phyloP scores from a whole-genome alignment of 176 grass and related monocot genomes.

The Ensete glaucum region DNA sequence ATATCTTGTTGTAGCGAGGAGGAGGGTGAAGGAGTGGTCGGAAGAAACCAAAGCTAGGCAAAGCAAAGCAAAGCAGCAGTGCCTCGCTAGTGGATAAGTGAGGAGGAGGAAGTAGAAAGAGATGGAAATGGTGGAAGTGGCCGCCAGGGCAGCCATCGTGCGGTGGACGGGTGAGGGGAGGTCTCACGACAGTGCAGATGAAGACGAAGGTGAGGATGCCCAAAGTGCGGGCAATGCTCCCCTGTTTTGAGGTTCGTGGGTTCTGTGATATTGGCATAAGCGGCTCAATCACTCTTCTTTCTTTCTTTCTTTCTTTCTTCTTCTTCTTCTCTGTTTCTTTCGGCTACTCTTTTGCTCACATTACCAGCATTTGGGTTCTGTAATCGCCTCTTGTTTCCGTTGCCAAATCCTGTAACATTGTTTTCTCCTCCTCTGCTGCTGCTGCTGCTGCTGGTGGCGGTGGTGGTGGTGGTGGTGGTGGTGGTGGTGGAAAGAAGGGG shows the following conservation, averaged over 20 bases:
- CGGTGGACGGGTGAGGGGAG: neutral
- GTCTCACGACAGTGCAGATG: neutral
- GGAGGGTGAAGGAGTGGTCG: neutral
- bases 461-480: no score
- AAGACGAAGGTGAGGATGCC: neutral
- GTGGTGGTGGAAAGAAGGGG: neutral
- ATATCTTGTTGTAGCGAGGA: neutral
- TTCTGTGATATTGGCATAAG: slow-evolving; percentile 7
- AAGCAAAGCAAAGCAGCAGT: no score
- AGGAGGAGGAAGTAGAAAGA: neutral
- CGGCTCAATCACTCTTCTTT: neutral
- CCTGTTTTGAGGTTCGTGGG: neutral
- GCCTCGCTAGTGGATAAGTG: neutral
- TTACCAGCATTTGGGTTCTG: neutral
- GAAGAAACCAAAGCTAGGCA: neutral
- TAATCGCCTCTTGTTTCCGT: neutral
- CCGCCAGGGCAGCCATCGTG: neutral
- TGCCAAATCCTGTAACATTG: neutral
- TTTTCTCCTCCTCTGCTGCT: neutral
- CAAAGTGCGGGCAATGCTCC: neutral
- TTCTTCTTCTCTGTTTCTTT: neutral
- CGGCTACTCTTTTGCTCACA: neutral
- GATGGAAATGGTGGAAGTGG: no score
- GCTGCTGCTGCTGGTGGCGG: no score
- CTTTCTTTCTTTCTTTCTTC: neutral